Conservation (phyloP, 108 stramenopile species). For the Stephanodiscus minutulus region DNA sequence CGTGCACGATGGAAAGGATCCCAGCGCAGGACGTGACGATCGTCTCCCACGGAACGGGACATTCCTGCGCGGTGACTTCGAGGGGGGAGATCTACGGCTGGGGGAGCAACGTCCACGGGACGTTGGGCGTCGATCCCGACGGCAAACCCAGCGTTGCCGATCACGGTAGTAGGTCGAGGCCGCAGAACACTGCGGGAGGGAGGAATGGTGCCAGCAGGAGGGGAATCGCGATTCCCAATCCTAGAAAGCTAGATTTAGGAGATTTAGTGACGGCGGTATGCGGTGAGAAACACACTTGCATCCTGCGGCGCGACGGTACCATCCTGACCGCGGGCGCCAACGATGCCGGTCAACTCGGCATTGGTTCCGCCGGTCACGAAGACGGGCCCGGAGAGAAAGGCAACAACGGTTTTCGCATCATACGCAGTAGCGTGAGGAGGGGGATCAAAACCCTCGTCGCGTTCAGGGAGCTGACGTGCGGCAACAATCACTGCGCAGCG, state of each 20-base stretch:
- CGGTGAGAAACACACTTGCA: constrained; percentile 22
- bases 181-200: neutral
- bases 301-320: constrained; percentile 17
- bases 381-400: neutral
- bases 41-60: constrained; percentile 21
- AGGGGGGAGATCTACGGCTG: constrained; percentile 22
- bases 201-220: neutral
- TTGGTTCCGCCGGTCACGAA: neutral
- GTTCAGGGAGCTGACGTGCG: constrained; percentile 28
- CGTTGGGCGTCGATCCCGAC: neutral
- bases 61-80: neutral
- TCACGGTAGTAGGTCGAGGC: neutral
- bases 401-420: neutral
- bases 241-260: constrained; percentile 12
- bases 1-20: constrained; percentile 15
- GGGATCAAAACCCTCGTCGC: neutral
- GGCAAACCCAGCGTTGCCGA: neutral
- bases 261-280: constrained; percentile 12
- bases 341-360: constrained; percentile 24
- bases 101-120: constrained; percentile 9
- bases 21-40: neutral
- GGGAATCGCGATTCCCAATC: constrained; percentile 3
- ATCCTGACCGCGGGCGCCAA: constrained; percentile 19
- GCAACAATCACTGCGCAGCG: constrained; percentile 32
- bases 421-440: neutral